phyloP scores from a whole-genome alignment of 208 protist species.

The Herpetomonas samuelpessoai region DNA sequence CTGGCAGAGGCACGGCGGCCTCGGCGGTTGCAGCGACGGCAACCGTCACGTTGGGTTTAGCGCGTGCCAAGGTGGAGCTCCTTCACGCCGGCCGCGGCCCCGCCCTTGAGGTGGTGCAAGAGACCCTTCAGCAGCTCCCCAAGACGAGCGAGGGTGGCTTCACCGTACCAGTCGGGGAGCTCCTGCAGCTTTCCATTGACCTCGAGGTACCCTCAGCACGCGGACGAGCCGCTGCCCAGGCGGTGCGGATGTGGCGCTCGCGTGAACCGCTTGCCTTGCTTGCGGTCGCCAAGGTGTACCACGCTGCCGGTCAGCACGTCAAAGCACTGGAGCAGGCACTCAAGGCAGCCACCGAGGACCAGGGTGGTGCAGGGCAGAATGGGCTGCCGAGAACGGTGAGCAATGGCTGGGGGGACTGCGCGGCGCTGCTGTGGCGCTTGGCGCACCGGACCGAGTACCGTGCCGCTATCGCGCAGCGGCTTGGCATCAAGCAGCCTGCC shows the following conservation, averaged over 20 bases:
- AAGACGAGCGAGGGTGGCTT: constrained; percentile 63
- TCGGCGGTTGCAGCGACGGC: constrained; percentile 1
- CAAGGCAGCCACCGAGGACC: constrained; percentile 48
- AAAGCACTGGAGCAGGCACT: constrained; percentile 60
- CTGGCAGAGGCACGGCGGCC: constrained; percentile 1
- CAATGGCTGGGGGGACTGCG: constrained; percentile 46
- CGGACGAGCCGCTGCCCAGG: constrained; percentile 55
- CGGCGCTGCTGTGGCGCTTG: constrained; percentile 70
- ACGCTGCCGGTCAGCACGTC: constrained; percentile 42
- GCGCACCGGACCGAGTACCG: constrained; percentile 29
- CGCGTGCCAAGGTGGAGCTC: constrained; percentile 36
- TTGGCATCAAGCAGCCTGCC: constrained; percentile 14
- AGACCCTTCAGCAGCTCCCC: constrained; percentile 59
- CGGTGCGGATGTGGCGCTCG: constrained; percentile 64
- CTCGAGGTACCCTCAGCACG: constrained; percentile 51
- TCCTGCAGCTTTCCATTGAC: constrained; percentile 61
- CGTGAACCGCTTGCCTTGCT: constrained; percentile 70
- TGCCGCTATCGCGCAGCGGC: background rate
- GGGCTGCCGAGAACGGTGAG: background rate
- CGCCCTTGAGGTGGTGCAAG: constrained; percentile 60
- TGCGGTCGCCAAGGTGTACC: constrained; percentile 72
- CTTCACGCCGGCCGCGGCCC: constrained; percentile 27
- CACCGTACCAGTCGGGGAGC: constrained; percentile 43
- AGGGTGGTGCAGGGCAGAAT: background rate
- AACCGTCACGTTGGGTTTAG: constrained; percentile 39